Evolutionary conservation across 345 rosid species (phyloP).

Genomic region (Odontarrhena argentea): DNA sequence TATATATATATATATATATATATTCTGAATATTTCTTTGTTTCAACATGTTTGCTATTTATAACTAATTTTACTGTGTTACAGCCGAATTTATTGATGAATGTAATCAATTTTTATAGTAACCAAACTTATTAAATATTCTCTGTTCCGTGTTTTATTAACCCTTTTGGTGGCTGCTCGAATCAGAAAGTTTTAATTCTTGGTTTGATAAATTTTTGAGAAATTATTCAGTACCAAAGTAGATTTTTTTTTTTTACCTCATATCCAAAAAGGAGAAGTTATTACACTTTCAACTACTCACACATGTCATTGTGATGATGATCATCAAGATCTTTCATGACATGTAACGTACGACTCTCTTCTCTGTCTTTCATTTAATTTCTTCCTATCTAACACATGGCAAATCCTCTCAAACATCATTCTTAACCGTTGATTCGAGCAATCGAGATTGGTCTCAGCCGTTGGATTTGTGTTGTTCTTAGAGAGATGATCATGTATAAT

Average conservation of each 20-base stretch:
- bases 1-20: neutral
- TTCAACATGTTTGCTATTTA: conserved; percentile 25
- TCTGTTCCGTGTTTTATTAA: conserved; percentile 19
- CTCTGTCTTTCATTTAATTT: conserved; percentile 32
- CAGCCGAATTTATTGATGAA: conserved; percentile 29
- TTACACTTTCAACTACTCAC: conserved; percentile 34
- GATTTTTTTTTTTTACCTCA: conserved; percentile 10
- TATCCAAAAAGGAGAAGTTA: conserved; percentile 23
- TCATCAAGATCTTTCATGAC: conserved; percentile 26
- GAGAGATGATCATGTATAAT: conserved; percentile 5
- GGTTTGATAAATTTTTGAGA: conserved; percentile 19
- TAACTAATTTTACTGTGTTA: conserved; percentile 18
- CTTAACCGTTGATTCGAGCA: conserved; percentile 20
- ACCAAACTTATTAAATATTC: conserved; percentile 20
- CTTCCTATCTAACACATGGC: conserved; percentile 35
- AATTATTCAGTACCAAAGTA: conserved; percentile 20
- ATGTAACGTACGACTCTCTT: conserved; percentile 10
- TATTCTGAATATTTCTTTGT: conserved; percentile 28
- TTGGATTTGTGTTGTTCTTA: conserved; percentile 4
- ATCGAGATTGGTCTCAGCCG: conserved; percentile 1
- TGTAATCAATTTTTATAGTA: conserved; percentile 22
- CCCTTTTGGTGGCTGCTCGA: conserved; percentile 30
- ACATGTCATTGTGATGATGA: conserved; percentile 27
- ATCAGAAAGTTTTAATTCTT: conserved; percentile 34
- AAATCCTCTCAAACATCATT: conserved; percentile 2